Base-by-base conservation (phyloP, 1,284 basidiomycete genomes). In the Pseudozyma thailandica region DNA sequence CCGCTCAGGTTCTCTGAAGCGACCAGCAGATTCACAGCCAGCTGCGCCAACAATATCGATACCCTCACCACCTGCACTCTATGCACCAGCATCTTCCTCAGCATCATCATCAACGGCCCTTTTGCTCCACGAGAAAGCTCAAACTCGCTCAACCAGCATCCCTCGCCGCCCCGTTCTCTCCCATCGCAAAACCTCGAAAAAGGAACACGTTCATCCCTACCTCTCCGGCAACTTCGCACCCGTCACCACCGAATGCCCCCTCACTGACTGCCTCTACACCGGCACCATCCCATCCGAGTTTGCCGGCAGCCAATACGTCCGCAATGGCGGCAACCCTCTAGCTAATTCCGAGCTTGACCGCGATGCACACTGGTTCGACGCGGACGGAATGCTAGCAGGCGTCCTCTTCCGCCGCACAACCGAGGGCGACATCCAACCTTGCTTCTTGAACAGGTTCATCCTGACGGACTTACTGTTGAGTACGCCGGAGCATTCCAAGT, bases 301-400 rank as follows among this genome's bases (percentile, higher is more conserved):
- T 20, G 72, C 71, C 0, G 83, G 82, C 25, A 77, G 80, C 52
- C 82, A 74, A 75, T 86, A 86, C 61, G 82, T 86, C 27, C 74
- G 86, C 41, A 86, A 86, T 60, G 86, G 85, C 12, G 84, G 84
- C n/a, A 86, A 86, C 56, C 85, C 85, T 1, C 77, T 63, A 28
- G 75, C 66, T 44, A 64, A 60, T 46, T 70, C 56, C 50, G 74
- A 65, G 47, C 52, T 39, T 28, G 74, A 70, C 41, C 71, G 75
- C 48, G 80, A 80, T 50, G 80, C 58, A 12, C 81, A 75, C 79
- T 66, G 82, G 84, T 75, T 84, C 78, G 50, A 83, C 74, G 56
- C 78, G 56, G 64, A 79, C 31, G 78, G 86, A 18, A 86, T 86
- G 86, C 78, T 87, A 0, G 82, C 83, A 46, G 86, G 85, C 13